phyloP scores from a whole-genome alignment of 1,139 yeast genomes.

The Yamadazyma blattariae region DNA sequence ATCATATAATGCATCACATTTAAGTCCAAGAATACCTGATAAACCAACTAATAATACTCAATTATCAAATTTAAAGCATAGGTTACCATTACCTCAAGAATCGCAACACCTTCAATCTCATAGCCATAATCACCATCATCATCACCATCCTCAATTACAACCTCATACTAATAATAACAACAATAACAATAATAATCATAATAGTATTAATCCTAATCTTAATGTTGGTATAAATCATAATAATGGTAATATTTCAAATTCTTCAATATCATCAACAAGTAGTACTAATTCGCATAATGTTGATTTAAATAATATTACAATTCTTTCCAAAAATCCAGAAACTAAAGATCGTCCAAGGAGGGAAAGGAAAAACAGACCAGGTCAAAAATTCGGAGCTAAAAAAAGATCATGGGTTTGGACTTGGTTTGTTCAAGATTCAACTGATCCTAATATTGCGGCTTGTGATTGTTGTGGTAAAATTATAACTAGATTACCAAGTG shows the following conservation, averaged over 20 bases:
- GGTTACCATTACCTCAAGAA: constrained; percentile 14
- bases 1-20: constrained; percentile 17
- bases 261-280: not conserved
- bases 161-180: too few species aligned
- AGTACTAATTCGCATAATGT: not conserved
- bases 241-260: too few species aligned
- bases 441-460: constrained; percentile 49
- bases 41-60: constrained; percentile 7
- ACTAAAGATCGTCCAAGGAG: constrained; percentile 16
- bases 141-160: not conserved
- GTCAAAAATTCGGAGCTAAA: constrained; percentile 55
- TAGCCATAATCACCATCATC: not conserved
- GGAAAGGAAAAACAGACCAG: constrained; percentile 42
- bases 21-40: constrained; percentile 13
- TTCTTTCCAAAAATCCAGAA: too few species aligned
- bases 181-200: too few species aligned
- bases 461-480: constrained; percentile 54
- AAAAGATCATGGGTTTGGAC: constrained; percentile 63
- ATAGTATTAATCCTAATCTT: too few species aligned
- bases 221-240: too few species aligned
- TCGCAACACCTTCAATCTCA: constrained; percentile 8
- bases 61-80: constrained; percentile 13
- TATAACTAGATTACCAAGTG: constrained; percentile 46
- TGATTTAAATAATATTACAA: too few species aligned
- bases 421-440: constrained; percentile 53